These are phyloP conservation scores for Irpex rosettiformis DNA, from an alignment of 1,284 basidiomycete species.

Conservation along the genomic window DNA sequence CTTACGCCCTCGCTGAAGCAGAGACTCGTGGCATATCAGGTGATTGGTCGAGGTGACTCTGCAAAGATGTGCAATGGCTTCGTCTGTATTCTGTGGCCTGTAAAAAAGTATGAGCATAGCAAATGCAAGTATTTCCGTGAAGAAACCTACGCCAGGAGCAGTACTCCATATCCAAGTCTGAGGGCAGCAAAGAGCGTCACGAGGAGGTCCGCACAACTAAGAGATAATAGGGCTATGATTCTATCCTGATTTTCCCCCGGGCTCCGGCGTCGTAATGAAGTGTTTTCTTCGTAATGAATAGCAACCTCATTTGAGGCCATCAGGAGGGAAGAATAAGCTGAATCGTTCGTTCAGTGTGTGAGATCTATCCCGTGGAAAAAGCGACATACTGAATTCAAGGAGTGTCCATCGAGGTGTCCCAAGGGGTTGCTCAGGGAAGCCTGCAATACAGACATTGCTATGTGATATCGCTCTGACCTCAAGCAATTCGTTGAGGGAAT, in stretches of 20 bases:
- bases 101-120: neutral
- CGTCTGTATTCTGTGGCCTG: slow-evolving; percentile 12
- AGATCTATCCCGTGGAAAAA: neutral
- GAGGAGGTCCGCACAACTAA: slow-evolving; percentile 13
- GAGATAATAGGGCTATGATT: slow-evolving; percentile 10
- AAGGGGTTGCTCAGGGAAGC: slow-evolving; percentile 7
- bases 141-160: slow-evolving; percentile 9
- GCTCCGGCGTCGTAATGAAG: neutral
- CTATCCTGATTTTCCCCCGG: neutral
- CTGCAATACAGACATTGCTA: slow-evolving; percentile 5
- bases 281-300: neutral
- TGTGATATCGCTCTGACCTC: slow-evolving; percentile 10
- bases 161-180: slow-evolving; percentile 11
- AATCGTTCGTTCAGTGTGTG: neutral
- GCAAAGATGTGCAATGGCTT: slow-evolving; percentile 11
- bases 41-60: slow-evolving; percentile 6
- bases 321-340: slow-evolving; percentile 8
- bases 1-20: slow-evolving; percentile 2
- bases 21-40: slow-evolving; percentile 8
- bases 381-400: slow-evolving; percentile 8
- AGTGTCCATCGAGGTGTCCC: neutral
- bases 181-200: slow-evolving; percentile 10
- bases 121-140: neutral
- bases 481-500: slow-evolving; percentile 11
- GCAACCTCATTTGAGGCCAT: slow-evolving; percentile 3